A percentile compares a stretch with the other conserved stretches of the same genome.
Evolutionary conservation across 768 basidiomycete species (phyloP).

Genomic region (Russula earlei): DNA sequence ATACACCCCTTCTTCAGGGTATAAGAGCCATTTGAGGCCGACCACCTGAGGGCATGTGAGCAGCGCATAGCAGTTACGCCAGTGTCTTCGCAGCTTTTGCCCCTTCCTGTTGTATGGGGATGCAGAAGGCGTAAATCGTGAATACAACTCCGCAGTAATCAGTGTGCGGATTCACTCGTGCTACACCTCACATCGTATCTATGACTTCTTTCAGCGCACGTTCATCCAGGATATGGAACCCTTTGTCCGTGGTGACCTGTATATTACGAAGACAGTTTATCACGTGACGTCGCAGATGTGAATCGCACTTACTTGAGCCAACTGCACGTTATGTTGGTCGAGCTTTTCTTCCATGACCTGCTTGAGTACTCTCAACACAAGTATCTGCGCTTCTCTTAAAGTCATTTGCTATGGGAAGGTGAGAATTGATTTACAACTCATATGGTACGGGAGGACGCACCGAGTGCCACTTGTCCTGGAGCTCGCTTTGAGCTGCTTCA

Average conservation of each 20-base stretch:
- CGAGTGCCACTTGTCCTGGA: slow-evolving; percentile 96
- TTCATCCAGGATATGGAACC: slow-evolving; percentile 88
- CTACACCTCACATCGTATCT: slow-evolving; percentile 56
- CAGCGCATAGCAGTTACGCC: background rate
- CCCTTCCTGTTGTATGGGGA: background rate
- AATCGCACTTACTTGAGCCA: slow-evolving; percentile 69
- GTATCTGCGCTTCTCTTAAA: slow-evolving; percentile 73
- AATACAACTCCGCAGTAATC: slow-evolving; percentile 4
- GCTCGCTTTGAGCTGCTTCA: slow-evolving; percentile 92
- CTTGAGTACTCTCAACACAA: slow-evolving; percentile 86
- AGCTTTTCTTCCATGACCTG: slow-evolving; percentile 99
- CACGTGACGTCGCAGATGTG: background rate
- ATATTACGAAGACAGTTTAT: background rate
- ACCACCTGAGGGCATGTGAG: background rate
- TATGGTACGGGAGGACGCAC: slow-evolving; percentile 33
- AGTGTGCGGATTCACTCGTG: background rate
- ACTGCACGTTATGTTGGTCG: slow-evolving; percentile 96
- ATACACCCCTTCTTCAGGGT: background rate
- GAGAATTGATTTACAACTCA: background rate
- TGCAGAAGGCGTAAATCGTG: background rate
- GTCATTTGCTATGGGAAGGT: slow-evolving; percentile 73
- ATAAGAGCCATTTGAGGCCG: background rate
- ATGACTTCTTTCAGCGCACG: slow-evolving; percentile 73
- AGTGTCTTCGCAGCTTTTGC: background rate
- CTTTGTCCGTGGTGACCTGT: slow-evolving; percentile 71